A percentile compares a stretch with the other conserved stretches of the same genome.
These are phyloP conservation scores for Myxozyma geophila DNA, from an alignment of 805 yeast species.

Conservation along the genomic window DNA sequence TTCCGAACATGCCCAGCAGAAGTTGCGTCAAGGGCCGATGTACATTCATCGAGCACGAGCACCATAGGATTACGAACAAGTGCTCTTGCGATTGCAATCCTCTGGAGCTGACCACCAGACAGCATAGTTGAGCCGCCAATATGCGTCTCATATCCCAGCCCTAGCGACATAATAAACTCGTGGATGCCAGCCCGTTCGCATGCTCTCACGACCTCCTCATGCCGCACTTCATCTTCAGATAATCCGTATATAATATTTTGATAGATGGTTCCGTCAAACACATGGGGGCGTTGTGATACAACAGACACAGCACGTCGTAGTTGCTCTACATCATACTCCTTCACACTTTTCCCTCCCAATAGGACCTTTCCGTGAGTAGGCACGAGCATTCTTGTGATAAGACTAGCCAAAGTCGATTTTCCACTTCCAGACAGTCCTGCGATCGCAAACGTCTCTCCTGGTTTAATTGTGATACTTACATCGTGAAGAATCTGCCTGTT, in stretches of 20 bases:
- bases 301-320: constrained; percentile 63
- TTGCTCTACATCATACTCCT: constrained; percentile 50
- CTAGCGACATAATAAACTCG: constrained; percentile 59
- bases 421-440: constrained; percentile 92
- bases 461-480: constrained; percentile 51
- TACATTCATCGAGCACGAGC: constrained; percentile 79
- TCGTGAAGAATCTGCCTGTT: constrained; percentile 40
- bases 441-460: constrained; percentile 63
- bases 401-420: constrained; percentile 72
- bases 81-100: constrained; percentile 84
- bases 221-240: background rate
- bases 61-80: constrained; percentile 68
- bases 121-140: constrained; percentile 59
- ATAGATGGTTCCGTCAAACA: constrained; percentile 73
- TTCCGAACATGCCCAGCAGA: constrained; percentile 58
- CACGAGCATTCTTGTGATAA: constrained; percentile 61
- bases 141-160: constrained; percentile 62
- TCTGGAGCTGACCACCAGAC: constrained; percentile 91
- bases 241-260: constrained; percentile 75
- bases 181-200: constrained; percentile 56
- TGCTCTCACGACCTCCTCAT: constrained; percentile 45
- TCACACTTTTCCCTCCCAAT: constrained; percentile 52
- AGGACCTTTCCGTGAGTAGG: constrained; percentile 49
- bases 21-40: constrained; percentile 79
- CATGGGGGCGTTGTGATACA: constrained; percentile 73